These are phyloP conservation scores for Sedum album DNA, from an alignment of 164 flowering plant species.

Conservation along the genomic window DNA sequence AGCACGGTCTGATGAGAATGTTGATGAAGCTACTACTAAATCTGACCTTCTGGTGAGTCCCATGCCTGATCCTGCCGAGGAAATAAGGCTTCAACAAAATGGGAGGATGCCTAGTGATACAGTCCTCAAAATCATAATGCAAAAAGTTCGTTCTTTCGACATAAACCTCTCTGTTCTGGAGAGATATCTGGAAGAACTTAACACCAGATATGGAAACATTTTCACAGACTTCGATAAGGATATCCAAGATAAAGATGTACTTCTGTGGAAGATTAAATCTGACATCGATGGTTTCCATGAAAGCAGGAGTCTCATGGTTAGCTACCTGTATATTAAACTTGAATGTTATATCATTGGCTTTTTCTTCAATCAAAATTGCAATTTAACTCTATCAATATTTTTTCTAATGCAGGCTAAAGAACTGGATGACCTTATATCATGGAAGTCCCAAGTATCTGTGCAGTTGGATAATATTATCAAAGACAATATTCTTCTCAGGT, in stretches of 20 bases:
- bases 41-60: constrained; percentile 22
- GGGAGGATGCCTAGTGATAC: constrained; percentile 93
- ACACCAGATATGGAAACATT: constrained; percentile 60
- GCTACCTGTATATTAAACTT: constrained; percentile 18
- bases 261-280: constrained; percentile 43
- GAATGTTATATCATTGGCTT: neutral
- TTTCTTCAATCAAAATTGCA: neutral
- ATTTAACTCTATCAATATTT: constrained; percentile 11
- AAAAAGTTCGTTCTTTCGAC: constrained; percentile 81
- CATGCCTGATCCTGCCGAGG: constrained; percentile 49
- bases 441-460: constrained; percentile 66
- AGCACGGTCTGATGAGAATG: constrained; percentile 23
- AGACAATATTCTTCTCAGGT: constrained; percentile 82
- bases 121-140: constrained; percentile 90
- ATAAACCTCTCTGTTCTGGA: constrained; percentile 72
- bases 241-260: constrained; percentile 39
- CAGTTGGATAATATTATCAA: constrained; percentile 48
- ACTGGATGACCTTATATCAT: constrained; percentile 47
- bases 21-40: constrained; percentile 22
- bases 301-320: constrained; percentile 50
- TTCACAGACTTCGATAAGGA: constrained; percentile 69
- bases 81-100: constrained; percentile 50
- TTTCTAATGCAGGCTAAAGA: constrained; percentile 50
- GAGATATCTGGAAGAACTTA: constrained; percentile 73
- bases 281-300: constrained; percentile 40